Base-by-base conservation (phyloP, 768 basidiomycete species). In the Thelephora ganbajun region DNA sequence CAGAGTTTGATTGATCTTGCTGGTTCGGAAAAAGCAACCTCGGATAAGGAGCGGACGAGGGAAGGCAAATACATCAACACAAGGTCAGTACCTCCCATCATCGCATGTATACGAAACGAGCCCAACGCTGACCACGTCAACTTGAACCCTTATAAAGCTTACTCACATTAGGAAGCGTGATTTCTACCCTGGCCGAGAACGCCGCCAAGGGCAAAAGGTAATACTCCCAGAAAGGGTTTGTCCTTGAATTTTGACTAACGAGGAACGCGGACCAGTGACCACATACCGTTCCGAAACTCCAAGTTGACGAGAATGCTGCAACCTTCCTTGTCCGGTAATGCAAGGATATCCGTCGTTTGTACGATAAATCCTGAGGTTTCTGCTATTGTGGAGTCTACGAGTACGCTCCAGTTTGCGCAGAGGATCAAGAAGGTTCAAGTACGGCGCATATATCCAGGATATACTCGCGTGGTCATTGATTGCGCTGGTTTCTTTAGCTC, bases 31-130 rank as follows among this genome's bases (percentile, higher is more conserved):
- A 90, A 83, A 60, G 94, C 93, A 0, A 97, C 93, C 0, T 87
- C 85, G 1, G 90, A 93, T 62, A 94, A 93, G 61, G 92, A 97
- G 49, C 70, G 96, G 41, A 91, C 91, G n/a, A 74, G 84, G 41
- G 96, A 99, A 62, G 96, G 94, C 11, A 89, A 86, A 59, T 94
- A 92, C 59, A 99, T 98, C 66, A 99, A 99, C 57, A 88, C 85
- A 3, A 84, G 82, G 83, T 80, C 20, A 7, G 58, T 49, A 36
- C 19, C 19, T 19, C 7, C 16, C 6, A 30, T n/a, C n/a, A n/a
- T n/a, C n/a, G n/a, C 5, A 3, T 11, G 20, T n/a, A 18, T 6
- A 20, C 6, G 30, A 20, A 19, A 33, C 42, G 26, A 30, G 26
- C 9, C 5, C 9, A 30, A 30, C 4, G 26, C 26, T 30, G 9